A percentile compares a stretch with the other conserved stretches of the same genome.
Evolutionary conservation across 805 yeast species (phyloP).

Genomic region (Kazachstania bromeliacearum): DNA sequence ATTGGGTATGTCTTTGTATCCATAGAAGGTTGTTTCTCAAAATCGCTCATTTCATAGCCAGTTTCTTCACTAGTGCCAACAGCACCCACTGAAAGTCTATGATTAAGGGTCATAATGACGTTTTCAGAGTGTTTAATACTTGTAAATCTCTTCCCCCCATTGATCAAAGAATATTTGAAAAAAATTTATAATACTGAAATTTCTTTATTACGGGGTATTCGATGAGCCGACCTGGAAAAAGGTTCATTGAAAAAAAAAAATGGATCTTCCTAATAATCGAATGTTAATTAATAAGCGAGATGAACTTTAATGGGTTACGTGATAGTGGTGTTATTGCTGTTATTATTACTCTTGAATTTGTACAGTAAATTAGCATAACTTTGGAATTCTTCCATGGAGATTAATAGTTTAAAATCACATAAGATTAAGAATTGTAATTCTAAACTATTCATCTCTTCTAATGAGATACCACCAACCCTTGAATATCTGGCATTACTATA

Average conservation of each 20-base stretch:
- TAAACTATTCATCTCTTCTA: constrained; percentile 83
- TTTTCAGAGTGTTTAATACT: too few relatives aligned
- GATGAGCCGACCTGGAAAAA: too few relatives aligned
- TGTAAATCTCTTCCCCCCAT: too few relatives aligned
- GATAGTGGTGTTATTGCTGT: too few relatives aligned
- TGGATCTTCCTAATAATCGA: too few relatives aligned
- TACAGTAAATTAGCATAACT: constrained; percentile 78
- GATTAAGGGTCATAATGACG: constrained; percentile 5
- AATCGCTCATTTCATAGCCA: constrained; percentile 5
- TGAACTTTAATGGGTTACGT: too few relatives aligned
- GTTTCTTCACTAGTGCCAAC: constrained; percentile 3
- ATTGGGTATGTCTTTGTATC: constrained; percentile 6
- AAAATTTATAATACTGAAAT: too few relatives aligned
- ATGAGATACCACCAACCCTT: constrained; percentile 87
- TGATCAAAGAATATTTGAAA: too few relatives aligned
- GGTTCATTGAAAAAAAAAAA: too few relatives aligned
- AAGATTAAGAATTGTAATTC: constrained; percentile 80
- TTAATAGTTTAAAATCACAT: constrained; percentile 77
- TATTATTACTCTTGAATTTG: constrained; percentile 48
- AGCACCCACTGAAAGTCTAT: constrained; percentile 6
- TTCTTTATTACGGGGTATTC: too few relatives aligned
- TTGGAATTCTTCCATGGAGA: constrained; percentile 85
- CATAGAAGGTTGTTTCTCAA: constrained; percentile 6
- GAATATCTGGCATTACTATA: constrained; percentile 92
- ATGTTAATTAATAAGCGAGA: too few relatives aligned